phyloP scores from a whole-genome alignment of 2,329 filamentous ascomycete genomes.

The Monosporascus sp. region DNA sequence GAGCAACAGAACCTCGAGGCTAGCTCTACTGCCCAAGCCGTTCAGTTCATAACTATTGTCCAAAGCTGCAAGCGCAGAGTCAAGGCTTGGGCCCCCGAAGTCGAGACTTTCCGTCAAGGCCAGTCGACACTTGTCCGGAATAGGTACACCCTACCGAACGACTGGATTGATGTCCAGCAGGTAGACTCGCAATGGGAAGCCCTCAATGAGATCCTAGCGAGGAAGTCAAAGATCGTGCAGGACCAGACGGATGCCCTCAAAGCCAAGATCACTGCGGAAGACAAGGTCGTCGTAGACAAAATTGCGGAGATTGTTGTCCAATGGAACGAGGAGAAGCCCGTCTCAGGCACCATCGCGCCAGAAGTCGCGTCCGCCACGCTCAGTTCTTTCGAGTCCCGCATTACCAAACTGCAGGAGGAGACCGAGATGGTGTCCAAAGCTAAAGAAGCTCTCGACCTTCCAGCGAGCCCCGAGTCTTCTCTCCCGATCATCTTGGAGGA shows the following conservation, averaged over 20 bases:
- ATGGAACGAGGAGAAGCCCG: slow-evolving; percentile 96
- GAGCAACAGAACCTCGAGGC: slow-evolving; percentile 90
- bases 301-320: slow-evolving; percentile 78
- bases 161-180: slow-evolving; percentile 95
- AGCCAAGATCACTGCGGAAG: slow-evolving; percentile 91
- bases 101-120: slow-evolving; percentile 92
- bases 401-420: slow-evolving; percentile 80
- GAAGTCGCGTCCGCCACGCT: slow-evolving; percentile 82
- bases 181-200: slow-evolving; percentile 95
- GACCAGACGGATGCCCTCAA: slow-evolving; percentile 93
- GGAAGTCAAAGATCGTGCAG: slow-evolving; percentile 91
- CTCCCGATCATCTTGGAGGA: slow-evolving; percentile 86
- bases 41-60: slow-evolving; percentile 97
- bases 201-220: slow-evolving; percentile 82
- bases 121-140: slow-evolving; percentile 88
- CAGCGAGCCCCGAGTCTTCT: slow-evolving; percentile 72
- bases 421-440: slow-evolving; percentile 92
- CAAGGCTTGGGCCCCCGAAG: slow-evolving; percentile 89
- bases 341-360: slow-evolving; percentile 88
- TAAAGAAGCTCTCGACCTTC: slow-evolving; percentile 91
- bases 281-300: slow-evolving; percentile 83
- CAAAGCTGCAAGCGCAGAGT: slow-evolving; percentile 94
- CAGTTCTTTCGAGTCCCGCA: slow-evolving; percentile 74
- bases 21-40: slow-evolving; percentile 91
- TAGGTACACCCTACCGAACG: slow-evolving; percentile 85